Evolutionary conservation across 2,329 filamentous ascomycete species (phyloP).

Genomic region (Aureobasidium sp.): DNA sequence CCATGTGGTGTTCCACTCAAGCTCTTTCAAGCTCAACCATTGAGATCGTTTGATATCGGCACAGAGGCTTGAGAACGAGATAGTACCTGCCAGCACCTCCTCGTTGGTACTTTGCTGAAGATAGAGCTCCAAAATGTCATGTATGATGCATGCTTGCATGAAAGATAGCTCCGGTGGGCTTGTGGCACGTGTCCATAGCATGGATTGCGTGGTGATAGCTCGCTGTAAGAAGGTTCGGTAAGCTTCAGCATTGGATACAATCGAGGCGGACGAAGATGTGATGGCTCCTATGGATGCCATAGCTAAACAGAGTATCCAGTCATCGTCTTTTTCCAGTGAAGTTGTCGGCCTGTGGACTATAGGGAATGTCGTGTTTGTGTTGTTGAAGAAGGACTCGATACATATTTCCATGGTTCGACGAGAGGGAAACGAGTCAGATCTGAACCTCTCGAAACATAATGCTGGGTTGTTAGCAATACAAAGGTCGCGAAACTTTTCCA

Average conservation of each 20-base stretch:
- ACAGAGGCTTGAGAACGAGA: neutral
- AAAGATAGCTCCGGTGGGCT: neutral
- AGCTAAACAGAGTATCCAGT: constrained; percentile 9
- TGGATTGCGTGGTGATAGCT: neutral
- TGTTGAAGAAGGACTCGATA: neutral
- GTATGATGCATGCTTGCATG: constrained; percentile 3
- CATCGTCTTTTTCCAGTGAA: neutral
- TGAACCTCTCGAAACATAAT: neutral
- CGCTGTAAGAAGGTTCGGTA: neutral
- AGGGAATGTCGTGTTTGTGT: neutral
- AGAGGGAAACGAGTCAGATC: constrained; percentile 3
- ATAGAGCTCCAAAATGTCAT: constrained; percentile 4
- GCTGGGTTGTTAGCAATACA: neutral
- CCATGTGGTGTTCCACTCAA: neutral
- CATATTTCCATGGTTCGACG: neutral
- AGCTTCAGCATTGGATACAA: constrained; percentile 1
- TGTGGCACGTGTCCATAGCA: neutral
- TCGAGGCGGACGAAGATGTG: neutral
- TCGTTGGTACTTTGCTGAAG: neutral
- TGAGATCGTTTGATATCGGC: constrained; percentile 3
- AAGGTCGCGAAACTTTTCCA: neutral
- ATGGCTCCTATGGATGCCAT: neutral
- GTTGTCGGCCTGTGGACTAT: neutral
- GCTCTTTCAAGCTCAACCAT: neutral
- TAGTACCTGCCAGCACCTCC: neutral